Base-by-base conservation (phyloP, 805 yeast genomes). In the Yarrowia sp. region DNA sequence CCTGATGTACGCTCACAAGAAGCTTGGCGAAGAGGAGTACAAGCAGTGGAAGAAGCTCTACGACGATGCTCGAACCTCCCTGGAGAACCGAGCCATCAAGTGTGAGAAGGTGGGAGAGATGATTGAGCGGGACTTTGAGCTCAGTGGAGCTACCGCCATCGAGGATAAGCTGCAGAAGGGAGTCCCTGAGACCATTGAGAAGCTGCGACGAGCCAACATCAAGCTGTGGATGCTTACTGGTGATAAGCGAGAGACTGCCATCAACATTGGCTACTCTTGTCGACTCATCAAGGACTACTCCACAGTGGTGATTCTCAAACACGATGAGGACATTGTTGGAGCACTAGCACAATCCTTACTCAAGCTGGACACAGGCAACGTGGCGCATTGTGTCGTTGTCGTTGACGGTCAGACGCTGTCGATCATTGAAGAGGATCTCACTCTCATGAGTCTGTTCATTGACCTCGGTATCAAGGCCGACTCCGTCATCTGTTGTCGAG, bases 161-260 rank as follows among this genome's bases (percentile, higher is more conserved):
- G 99, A 95, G 76, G 99, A 95, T 76, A 95, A 94, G 75, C 82
- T 95, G 48, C 99, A 95, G 79, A 89, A 88, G 32, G 99, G 99
- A n/a, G 99, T 95, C 8, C 89, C 98, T 26, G 97, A 93, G 68
- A 86, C 98, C 0, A 93, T 95, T 71, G 98, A 92, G 70, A 92
- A 92, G 75, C 83, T 95, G 63, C 85, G 97, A 73, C 83, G 96
- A 71, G 98, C 99, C 0, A 97, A 97, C 2, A 92, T 95, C 69
- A 91, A 89, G 74, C 79, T 95, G 82, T 95, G 99, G 99, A 95
- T 95, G 98, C 81, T 95, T 59, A 95, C 99, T 0, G 99, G 99
- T 55, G 99, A 95, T 77, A 96, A 96, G 76, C 83, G 98, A 70
- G 99, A 95, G 78, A 95, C 99, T 0, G 99, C 99, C 1, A 92